Evolutionary conservation across 805 yeast species (phyloP), one percentile per base, ranked within the genome.

Genomic region (Lachancea sp.): DNA sequence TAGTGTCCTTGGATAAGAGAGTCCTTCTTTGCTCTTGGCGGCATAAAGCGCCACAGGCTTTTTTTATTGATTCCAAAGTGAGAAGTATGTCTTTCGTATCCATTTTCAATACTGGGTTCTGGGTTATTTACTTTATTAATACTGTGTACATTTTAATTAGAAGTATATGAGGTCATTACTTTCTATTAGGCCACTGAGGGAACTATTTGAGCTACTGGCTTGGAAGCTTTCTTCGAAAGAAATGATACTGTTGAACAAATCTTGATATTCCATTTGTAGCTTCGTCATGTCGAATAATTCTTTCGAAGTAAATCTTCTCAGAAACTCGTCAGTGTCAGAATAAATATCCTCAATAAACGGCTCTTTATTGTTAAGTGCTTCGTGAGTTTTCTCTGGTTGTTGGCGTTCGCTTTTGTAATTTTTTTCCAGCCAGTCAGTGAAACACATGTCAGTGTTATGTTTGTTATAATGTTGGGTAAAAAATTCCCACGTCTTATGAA

Each of bases 401-500:
- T 37, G 13, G 23, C 12, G 15, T 20, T 18, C 37, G 18, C n/a
- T 13, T 8, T 22, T 19, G 29, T 36, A 36, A 20, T 29, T 41
- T 24, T 29, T 11, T 17, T 41, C 34, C 8, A 41, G 17, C 43
- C 43, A 41, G 15, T 22, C 31, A 4, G 21, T 13, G 22, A 41
- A 41, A n/a, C 35, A 20, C 31, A 23, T n/a, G 29, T 21, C 21
- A 8, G 35, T 26, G 5, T 21, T 13, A 5, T 40, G 33, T 12
- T 25, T 17, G 30, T 52, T 52, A 49, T 49, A 52, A 45, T 52
- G 53, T 45, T 52, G 56, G 48, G 56, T 41, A 26, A 52, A 50
- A 32, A 44, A 20, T 46, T 45, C 49, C 51, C 51, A 48, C 25
- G 31, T 34, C 20, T 35, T 44, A 28, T 45, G 48, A 31, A 42